Evolutionary conservation across 2,329 filamentous ascomycete genomes (phyloP).

Genomic region (Penicillium sp.): DNA sequence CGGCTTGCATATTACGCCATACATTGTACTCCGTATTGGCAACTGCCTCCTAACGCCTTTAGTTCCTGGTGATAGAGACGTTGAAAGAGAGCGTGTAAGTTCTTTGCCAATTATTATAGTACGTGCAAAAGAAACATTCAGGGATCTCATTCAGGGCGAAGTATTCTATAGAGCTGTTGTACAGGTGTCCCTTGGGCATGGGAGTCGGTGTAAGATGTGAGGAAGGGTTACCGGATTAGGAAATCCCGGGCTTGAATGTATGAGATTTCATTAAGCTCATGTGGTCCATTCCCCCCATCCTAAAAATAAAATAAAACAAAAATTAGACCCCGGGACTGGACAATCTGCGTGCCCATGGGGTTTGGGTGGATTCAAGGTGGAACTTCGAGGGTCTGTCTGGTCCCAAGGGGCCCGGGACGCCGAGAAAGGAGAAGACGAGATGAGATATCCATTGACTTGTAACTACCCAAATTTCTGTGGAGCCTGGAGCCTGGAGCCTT

Average conservation of each 20-base stretch:
- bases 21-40: neutral
- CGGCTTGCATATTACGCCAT: neutral
- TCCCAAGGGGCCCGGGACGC: constrained; percentile 1
- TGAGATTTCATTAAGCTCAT: constrained; percentile 4
- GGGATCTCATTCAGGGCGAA: neutral
- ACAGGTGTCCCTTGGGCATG: neutral
- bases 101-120: neutral
- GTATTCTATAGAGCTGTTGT: neutral
- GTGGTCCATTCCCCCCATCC: neutral
- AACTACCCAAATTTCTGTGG: neutral
- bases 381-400: constrained; percentile 1
- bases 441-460: neutral
- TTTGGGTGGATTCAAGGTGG: constrained; percentile 1
- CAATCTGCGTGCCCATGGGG: neutral
- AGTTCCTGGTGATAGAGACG: constrained; percentile 3
- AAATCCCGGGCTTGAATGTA: constrained; percentile 9
- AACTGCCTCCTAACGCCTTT: neutral
- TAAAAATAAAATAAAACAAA: constrained; percentile 7
- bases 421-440: constrained; percentile 4
- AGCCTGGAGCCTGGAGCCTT: neutral
- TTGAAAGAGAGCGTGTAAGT: neutral
- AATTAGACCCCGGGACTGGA: neutral
- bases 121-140: neutral
- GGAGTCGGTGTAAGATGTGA: constrained; percentile 1
- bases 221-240: constrained; percentile 13